Base-by-base conservation (phyloP, 768 basidiomycete species). In the Flagelloscypha sp. region DNA sequence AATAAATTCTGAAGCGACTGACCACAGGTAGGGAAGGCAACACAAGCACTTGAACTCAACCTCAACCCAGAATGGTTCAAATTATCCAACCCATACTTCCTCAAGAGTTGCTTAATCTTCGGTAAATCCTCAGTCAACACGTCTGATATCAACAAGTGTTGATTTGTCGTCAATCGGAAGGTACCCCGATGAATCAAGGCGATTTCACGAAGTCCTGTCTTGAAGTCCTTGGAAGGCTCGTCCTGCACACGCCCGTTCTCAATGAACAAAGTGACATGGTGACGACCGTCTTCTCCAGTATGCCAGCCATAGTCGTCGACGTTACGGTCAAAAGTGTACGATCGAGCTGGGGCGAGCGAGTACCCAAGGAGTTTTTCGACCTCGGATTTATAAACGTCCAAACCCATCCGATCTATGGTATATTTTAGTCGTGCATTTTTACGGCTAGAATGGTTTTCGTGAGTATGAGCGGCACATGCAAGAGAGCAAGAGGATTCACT, bases 161-260 rank as follows among this genome's bases (percentile, higher is more conserved):
- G 95, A 62, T 99, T 99, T 30, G 90, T 76, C 4, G 94, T 98
- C 47, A 97, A 61, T 34, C 93, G 70, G 77, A 98, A 97, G 6
- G 74, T 68, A 33, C 95, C 95, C 68, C 89, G 90, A 74, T 94
- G 92, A 5, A 90, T 63, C 61, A 84, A 82, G 30, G 95, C 95
- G 42, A 99, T 89, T 61, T 94, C 92, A 30, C 79, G 71, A 37
- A 99, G 63, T 22, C 86, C 93, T 5, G 84, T 79, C 72, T 98
- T 97, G 78, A 88, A 97, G 44, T 87, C 78, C 35, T 76, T 74
- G 15, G 74, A 85, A 9, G 89, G 81, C 56, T 92, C 89, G 57
- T 98, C 92, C 57, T 90, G 81, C n/a, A 99, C 74, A 15, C 94
- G 86, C 13, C 95, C 94, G 50, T 99, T 99, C 65, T 99, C 95